Base-by-base conservation (phyloP, 805 yeast genomes). In the Saccharomycopsis lassenensis region DNA sequence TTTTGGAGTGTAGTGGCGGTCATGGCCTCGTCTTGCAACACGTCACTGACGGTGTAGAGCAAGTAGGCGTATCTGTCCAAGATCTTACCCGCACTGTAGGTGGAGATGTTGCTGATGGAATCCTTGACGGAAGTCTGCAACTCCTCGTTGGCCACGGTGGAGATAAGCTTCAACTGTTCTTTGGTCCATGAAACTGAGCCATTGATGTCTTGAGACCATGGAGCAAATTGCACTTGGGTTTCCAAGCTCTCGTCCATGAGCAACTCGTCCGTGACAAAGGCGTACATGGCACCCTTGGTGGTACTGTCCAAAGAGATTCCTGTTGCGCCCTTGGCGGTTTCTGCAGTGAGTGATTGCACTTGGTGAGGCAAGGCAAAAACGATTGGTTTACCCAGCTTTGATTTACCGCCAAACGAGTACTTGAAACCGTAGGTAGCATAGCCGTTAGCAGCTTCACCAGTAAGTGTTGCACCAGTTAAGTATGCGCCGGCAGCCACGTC, bases 351-450 rank as follows among this genome's bases (percentile, higher is more conserved):
- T 3, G 72, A 56, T 2, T 54, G 54, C 22, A 62, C 63, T 46
- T 77, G 84, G 53, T 80, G 91, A 10, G 87, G 83, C 20, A 78
- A 60, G 4, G 83, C 83, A 52, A 69, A 80, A 24, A 78, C 53
- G 18, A 78, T 52, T 1, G 64, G 52, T 1, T 46, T 54, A 0
- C 69, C 69, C 5, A 62, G 59, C 23, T 58, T 60, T 4, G 73
- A 67, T 3, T 52, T 30, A 2, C 83, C 83, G 1, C 54, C 44
- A 12, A 62, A 56, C 5, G 52, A 41, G 48, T 71, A 74, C 11
- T 46, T 48, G 18, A 74, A 60, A 3, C 63, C 43, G 48, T 72
- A 74, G 0, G 52, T 41, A 18, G 62, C 65, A 3, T 59, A 44
- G 15, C 58, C 67, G 23, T 17, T 23, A 29, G 56, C 50, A 3